Conservation (phyloP, 2,329 filamentous ascomycete species). For the Neoarthrinium moseri region DNA sequence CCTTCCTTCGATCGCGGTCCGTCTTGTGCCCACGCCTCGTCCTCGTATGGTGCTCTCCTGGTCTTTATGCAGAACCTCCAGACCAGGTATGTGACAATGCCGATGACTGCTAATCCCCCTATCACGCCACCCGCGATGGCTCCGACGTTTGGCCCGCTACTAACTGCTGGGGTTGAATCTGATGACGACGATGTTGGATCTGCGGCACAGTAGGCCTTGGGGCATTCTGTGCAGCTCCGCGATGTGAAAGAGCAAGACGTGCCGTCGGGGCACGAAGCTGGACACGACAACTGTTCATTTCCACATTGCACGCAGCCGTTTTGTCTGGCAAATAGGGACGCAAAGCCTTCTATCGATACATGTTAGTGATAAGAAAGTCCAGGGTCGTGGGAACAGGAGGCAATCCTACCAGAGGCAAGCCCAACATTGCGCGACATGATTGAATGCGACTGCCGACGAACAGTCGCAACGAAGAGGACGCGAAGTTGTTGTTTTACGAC, state of each 20-base stretch:
- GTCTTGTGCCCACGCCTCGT: conserved; percentile 54
- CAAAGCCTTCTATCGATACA: conserved; percentile 20
- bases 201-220: conserved; percentile 44
- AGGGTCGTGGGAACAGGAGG: background rate
- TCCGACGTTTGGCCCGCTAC: conserved; percentile 65
- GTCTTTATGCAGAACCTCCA: conserved; percentile 88
- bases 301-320: conserved; percentile 46
- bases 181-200: conserved; percentile 16
- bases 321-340: conserved; percentile 35
- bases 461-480: background rate
- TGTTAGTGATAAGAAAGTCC: background rate
- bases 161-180: conserved; percentile 15
- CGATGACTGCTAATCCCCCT: conserved; percentile 76
- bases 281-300: conserved; percentile 40
- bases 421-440: conserved; percentile 10
- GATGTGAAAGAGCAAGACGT: conserved; percentile 46
- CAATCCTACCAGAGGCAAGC: conserved; percentile 9
- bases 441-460: too few species aligned
- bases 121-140: conserved; percentile 91
- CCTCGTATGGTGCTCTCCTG: conserved; percentile 63
- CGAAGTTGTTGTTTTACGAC: background rate
- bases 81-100: conserved; percentile 73
- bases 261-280: conserved; percentile 38
- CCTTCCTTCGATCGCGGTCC: conserved; percentile 49
- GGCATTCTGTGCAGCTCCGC: conserved; percentile 43